phyloP scores from a whole-genome alignment of 345 rosid species.

The Geranium brycei region DNA sequence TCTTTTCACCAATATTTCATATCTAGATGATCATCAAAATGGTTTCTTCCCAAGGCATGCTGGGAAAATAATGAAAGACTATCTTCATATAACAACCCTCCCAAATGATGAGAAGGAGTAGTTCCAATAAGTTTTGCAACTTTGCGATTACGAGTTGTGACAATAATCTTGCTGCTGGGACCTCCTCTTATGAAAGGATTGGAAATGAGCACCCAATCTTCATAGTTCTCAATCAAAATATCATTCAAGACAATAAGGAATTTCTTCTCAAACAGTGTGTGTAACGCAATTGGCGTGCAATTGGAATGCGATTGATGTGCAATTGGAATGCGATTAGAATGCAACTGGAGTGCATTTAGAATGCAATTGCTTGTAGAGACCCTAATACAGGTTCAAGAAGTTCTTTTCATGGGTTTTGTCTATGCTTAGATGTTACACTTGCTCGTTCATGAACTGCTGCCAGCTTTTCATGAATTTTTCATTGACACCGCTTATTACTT shows the following conservation, averaged over 20 bases:
- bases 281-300: too few species aligned
- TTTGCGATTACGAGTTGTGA: constrained; percentile 27
- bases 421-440: too few species aligned
- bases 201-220: background rate
- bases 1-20: constrained; percentile 13
- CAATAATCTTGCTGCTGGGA: constrained; percentile 21
- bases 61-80: constrained; percentile 16
- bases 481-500: too few species aligned
- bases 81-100: constrained; percentile 20
- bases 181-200: background rate
- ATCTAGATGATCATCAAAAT: constrained; percentile 10
- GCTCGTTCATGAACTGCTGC: too few species aligned
- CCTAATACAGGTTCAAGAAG: too few species aligned
- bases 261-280: background rate
- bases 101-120: constrained; percentile 11
- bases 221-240: constrained; percentile 5
- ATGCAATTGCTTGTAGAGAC: too few species aligned
- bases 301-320: too few species aligned
- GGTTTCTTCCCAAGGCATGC: constrained; percentile 9
- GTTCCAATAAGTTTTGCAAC: constrained; percentile 18
- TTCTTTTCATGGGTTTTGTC: too few species aligned
- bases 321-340: background rate
- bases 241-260: constrained; percentile 8
- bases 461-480: too few species aligned
- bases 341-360: too few species aligned